These are phyloP conservation scores for Globisporangium cystogenes DNA, from an alignment of 352 stramenopile genomes.

Conservation along the genomic window DNA sequence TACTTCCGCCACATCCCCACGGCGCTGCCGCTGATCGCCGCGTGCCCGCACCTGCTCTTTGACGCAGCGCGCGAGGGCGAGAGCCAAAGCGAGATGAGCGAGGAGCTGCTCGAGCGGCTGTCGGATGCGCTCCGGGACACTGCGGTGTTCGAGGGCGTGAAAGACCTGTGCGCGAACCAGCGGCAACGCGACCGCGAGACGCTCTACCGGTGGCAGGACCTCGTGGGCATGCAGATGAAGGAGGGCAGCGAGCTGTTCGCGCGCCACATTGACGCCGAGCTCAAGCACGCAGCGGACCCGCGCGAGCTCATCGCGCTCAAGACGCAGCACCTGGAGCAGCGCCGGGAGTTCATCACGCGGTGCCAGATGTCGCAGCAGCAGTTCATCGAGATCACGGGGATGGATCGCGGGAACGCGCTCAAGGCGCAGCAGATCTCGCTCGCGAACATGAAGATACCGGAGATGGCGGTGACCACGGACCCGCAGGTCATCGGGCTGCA, in stretches of 20 bases:
- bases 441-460: conserved; percentile 65
- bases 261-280: conserved; percentile 44
- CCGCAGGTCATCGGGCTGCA: conserved; percentile 33
- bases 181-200: conserved; percentile 59
- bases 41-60: conserved; percentile 63
- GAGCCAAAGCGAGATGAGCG: conserved; percentile 17
- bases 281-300: conserved; percentile 34
- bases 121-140: conserved; percentile 57
- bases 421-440: conserved; percentile 69
- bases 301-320: conserved; percentile 49
- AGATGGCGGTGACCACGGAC: conserved; percentile 57
- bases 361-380: conserved; percentile 74
- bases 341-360: conserved; percentile 55
- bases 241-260: conserved; percentile 66
- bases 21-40: conserved; percentile 46
- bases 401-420: conserved; percentile 56
- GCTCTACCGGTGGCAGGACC: conserved; percentile 74
- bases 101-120: conserved; percentile 51
- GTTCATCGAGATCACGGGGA: conserved; percentile 69
- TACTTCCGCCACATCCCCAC: conserved; percentile 53
- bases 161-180: conserved; percentile 53
- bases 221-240: conserved; percentile 80
- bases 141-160: conserved; percentile 62
- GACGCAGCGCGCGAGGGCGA: conserved; percentile 32
- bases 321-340: conserved; percentile 56